These are phyloP conservation scores for Geranomyces michiganensis DNA, from an alignment of 192 early-diverging fungal species.

Conservation along the genomic window DNA sequence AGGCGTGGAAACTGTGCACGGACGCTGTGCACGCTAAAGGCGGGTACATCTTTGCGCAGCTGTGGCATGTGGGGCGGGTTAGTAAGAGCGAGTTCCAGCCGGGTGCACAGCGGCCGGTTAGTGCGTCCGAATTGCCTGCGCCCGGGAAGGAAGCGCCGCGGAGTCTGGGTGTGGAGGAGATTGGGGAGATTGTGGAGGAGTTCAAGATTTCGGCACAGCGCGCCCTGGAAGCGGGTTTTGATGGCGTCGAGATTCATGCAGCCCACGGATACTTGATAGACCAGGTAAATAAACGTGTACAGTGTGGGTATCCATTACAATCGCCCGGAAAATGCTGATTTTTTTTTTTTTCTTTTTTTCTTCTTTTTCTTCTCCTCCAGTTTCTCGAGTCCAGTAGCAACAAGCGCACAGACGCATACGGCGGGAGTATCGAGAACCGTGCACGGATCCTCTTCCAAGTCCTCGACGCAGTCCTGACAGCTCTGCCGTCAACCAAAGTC, in stretches of 20 bases:
- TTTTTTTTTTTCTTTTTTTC: no score
- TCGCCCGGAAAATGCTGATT: no score
- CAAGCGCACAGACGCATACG: constrained; percentile 86
- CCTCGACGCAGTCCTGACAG: constrained; percentile 32
- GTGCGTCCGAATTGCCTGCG: constrained; percentile 33
- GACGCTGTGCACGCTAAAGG: constrained; percentile 60
- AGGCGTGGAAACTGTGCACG: constrained; percentile 55
- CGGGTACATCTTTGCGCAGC: constrained; percentile 57
- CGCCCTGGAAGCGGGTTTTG: constrained; percentile 79
- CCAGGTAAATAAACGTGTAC: no score
- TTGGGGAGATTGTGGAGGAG: constrained; percentile 60
- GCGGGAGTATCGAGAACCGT: constrained; percentile 88
- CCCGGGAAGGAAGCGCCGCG: constrained; percentile 46
- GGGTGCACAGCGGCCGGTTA: constrained; percentile 41
- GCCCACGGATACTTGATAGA: constrained; percentile 89
- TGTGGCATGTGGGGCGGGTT: constrained; percentile 58
- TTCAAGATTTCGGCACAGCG: constrained; percentile 71
- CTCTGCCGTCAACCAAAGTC: constrained; percentile 37
- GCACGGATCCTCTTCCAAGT: constrained; percentile 44
- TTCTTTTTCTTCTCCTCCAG: no score
- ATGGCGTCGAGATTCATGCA: constrained; percentile 74
- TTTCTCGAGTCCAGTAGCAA: constrained; percentile 84
- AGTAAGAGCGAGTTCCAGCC: constrained; percentile 39
- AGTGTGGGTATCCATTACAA: no score
- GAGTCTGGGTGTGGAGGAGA: constrained; percentile 68